These are phyloP conservation scores for Blastobotrys americana DNA, from an alignment of 805 yeast species.

Conservation along the genomic window DNA sequence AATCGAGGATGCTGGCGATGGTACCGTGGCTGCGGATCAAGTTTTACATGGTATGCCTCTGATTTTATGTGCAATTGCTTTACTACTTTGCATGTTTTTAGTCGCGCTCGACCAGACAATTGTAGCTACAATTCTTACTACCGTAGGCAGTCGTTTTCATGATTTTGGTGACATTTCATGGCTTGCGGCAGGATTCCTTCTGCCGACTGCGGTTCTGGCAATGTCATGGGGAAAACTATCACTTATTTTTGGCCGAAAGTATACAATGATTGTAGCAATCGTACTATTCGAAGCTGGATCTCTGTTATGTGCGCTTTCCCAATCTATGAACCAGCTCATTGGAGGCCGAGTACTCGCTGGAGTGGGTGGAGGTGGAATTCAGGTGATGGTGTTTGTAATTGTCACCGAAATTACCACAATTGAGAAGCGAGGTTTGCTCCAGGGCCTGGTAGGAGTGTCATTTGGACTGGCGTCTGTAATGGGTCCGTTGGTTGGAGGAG, in stretches of 20 bases:
- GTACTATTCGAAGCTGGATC: conserved; percentile 57
- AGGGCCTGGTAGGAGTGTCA: conserved; percentile 22
- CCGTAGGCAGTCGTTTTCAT: conserved; percentile 38
- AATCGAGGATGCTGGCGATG: conserved; percentile 20
- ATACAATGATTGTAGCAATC: conserved; percentile 42
- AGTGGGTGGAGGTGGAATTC: conserved; percentile 64
- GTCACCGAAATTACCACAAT: conserved; percentile 49
- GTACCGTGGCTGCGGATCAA: conserved; percentile 20
- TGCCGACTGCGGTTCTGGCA: conserved; percentile 55
- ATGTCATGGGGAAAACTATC: conserved; percentile 47
- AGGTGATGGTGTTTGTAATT: conserved; percentile 49
- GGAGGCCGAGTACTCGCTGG: conserved; percentile 69
- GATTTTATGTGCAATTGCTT: conserved; percentile 14
- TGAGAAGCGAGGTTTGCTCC: conserved; percentile 24
- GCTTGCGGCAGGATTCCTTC: conserved; percentile 54
- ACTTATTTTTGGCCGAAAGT: conserved; percentile 38
- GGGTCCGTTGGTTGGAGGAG: conserved; percentile 66
- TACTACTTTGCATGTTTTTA: conserved; percentile 19
- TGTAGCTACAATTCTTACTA: conserved; percentile 44
- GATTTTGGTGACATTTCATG: conserved; percentile 42
- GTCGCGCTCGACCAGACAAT: conserved; percentile 45
- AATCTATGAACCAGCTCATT: conserved; percentile 52
- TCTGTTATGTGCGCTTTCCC: conserved; percentile 47
- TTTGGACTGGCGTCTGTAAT: conserved; percentile 25
- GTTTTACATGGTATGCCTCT: conserved; percentile 19